Base-by-base conservation (phyloP, 2,329 filamentous ascomycete species). In the Monilinia polystroma region DNA sequence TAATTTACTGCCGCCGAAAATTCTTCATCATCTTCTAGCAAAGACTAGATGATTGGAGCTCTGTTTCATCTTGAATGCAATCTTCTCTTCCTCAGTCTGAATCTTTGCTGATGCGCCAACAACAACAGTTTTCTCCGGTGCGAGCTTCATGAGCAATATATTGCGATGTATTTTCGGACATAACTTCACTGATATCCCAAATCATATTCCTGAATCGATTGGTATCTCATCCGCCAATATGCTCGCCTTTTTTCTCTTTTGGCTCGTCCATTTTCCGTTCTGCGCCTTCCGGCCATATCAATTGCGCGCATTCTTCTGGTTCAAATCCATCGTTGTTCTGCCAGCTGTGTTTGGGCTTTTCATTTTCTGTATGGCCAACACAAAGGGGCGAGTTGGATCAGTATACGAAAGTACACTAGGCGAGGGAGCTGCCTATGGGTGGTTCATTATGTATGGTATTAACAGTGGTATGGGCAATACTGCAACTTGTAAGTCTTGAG, bases 241-340 rank as follows among this genome's bases (percentile, higher is more conserved):
- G 75, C 75, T 79, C 4, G 79, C 79, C 16, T 85, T 85, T 71
- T 82, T 86, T 72, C 71, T 86, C 26, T 86, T 84, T 74, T 85
- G 83, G 83, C 75, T 83, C 0, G 73, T 84, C 0, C 83, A 85
- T 69, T 75, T 86, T 18, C 84, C 77, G 69, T 80, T 82, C 69
- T 77, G 77, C 26, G 75, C 78, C 51, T 77, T 81, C 67, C 75
- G 80, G 18, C 80, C 81, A 14, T 80, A 81, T 69, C 79, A 81
- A 70, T 70, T 82, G 23, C 72, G 76, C n/a, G 74, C 73, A 62
- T 80, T 82, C 73, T 82, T 82, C 74, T 79, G 77, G 58, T 64
- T 67, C 45, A 67, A 67, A 52, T 63, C 60, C 1, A 64, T 63
- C 20, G 62, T 81, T 68, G 77, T 78, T 49, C 68, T 79, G 12